These are phyloP conservation scores for Viridothelium virens DNA, from an alignment of 495 filamentous ascomycete species.

Conservation along the genomic window DNA sequence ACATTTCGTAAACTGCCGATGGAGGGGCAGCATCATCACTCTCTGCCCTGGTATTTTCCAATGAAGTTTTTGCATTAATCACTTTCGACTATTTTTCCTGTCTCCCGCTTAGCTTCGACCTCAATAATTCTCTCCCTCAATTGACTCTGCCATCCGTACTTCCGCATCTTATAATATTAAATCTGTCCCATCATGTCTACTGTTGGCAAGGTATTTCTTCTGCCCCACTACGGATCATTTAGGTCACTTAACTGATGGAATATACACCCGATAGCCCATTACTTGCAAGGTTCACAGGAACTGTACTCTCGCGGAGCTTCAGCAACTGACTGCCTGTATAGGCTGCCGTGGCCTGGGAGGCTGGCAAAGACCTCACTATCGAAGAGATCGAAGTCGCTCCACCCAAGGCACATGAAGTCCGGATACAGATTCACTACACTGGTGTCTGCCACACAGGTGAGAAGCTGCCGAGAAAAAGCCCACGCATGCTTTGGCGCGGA, in stretches of 20 bases:
- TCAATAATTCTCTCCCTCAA: no score
- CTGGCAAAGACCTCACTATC: slow-evolving; percentile 76
- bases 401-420: slow-evolving; percentile 90
- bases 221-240: background rate
- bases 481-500: background rate
- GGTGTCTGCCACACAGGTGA: slow-evolving; percentile 96
- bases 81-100: background rate
- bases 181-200: slow-evolving; percentile 1
- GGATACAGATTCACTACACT: slow-evolving; percentile 92
- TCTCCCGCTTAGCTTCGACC: background rate
- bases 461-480: slow-evolving; percentile 17
- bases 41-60: background rate
- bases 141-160: no score
- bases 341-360: slow-evolving; percentile 95
- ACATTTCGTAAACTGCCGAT: background rate
- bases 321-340: slow-evolving; percentile 29
- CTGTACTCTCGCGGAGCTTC: background rate
- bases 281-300: slow-evolving; percentile 1
- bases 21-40: slow-evolving; percentile 6
- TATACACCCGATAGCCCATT: slow-evolving; percentile 4
- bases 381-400: slow-evolving; percentile 90
- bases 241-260: slow-evolving; percentile 2
- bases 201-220: background rate
- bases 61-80: background rate
- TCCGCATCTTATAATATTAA: background rate